Percentiles rank a stretch among this genome's conserved stretches.
Conservation (phyloP, 139 green algal genomes). For the Chlorella sp. region DNA sequence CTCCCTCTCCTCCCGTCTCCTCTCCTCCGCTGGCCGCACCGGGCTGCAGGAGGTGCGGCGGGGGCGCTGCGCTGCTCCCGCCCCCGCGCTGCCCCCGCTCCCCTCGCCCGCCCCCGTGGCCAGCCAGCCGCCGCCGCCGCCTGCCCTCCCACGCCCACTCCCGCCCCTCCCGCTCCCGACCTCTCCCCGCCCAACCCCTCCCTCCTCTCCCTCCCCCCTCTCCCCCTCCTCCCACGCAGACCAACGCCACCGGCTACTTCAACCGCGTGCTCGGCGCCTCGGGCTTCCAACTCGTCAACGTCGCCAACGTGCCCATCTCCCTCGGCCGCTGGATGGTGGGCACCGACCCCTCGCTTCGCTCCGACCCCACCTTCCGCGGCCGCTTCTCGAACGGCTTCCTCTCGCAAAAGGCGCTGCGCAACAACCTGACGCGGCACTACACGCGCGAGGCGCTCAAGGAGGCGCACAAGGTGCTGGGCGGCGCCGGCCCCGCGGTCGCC, state of each 20-base stretch:
- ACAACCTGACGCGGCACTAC: slow-evolving; percentile 74
- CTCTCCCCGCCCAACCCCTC: neutral
- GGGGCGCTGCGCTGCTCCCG: no score
- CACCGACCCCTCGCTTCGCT: slow-evolving; percentile 24
- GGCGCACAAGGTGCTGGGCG: slow-evolving; percentile 78
- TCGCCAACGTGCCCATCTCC: slow-evolving; percentile 80
- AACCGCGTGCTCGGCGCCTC: slow-evolving; percentile 59
- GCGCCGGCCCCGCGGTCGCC: slow-evolving; percentile 73
- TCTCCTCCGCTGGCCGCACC: slow-evolving; percentile 10
- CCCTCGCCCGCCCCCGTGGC: neutral
- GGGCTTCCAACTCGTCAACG: slow-evolving; percentile 89
- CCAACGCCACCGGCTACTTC: slow-evolving; percentile 32
- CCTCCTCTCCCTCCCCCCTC: neutral
- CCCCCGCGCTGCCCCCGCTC: neutral
- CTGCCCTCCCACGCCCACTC: neutral
- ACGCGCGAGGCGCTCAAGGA: slow-evolving; percentile 59
- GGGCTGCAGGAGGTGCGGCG: no score
- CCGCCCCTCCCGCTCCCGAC: neutral
- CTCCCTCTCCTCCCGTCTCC: slow-evolving; percentile 67
- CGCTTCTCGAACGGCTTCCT: slow-evolving; percentile 51
- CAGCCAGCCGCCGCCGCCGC: neutral
- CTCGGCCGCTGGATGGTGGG: slow-evolving; percentile 59
- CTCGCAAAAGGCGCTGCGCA: slow-evolving; percentile 40
- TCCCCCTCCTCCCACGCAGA: neutral
- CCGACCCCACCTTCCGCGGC: slow-evolving; percentile 17